Evolutionary conservation across 306 rosid species (phyloP), one percentile per base, ranked within the genome.

Genomic region (Cucurbita argyrosperma): DNA sequence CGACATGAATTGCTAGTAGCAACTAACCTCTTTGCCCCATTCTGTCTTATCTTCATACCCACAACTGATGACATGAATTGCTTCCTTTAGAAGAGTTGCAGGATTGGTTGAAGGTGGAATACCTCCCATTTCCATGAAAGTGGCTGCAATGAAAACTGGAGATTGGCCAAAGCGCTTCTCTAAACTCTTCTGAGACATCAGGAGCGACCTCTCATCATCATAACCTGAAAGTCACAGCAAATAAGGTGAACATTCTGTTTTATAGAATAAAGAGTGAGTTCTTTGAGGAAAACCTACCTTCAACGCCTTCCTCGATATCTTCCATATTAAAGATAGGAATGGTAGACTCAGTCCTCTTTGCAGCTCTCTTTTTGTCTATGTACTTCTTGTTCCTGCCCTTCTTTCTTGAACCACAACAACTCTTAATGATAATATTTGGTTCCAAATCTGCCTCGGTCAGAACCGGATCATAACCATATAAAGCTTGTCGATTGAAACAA

Each of bases 91-190:
- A 82, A 95, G 97, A 78, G 96, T 95, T 76, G 99, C 91, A 74
- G 99, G 92, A 69, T 95, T 95, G 30, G 99, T 95, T 60, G 99
- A 53, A 26, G 97, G 97, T 42, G 99, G 99, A 85, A 95, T 88
- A 57, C 99, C 99, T 78, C 99, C 99, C 77, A 84, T 91, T 77
- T 95, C 99, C 97, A 91, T 89, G 86, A 89, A 95, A 65, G 99
- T 95, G 74, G 97, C 99, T 30, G 97, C 89, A 81, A 95, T 91
- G 80, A 95, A 91, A 81, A 91, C 99, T 1, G 99, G 99, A 51
- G 99, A 95, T 78, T 91, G 99, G 66, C 99, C 99, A 47, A 95
- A 95, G 40, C 99, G 99, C 86, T 95, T 95, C 86, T 95, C 99
- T 79, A 89, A 86, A 85, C 93, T 88, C 96, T 89, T 88, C 58